phyloP scores from a whole-genome alignment of 495 filamentous ascomycete species.

The Penicillium cinerascens region DNA sequence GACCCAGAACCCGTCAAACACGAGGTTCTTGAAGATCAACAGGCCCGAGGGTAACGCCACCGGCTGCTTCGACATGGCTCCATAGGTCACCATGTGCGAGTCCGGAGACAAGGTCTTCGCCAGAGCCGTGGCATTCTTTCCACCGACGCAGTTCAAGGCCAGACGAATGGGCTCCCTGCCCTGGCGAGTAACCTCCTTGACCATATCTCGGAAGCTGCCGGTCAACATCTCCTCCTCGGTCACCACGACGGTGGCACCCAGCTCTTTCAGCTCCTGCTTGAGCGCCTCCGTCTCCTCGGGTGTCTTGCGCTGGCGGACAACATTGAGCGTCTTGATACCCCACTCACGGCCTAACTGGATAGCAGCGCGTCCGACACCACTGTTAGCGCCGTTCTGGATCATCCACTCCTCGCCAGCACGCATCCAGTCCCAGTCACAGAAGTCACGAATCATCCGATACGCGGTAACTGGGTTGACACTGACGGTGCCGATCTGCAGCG shows the following conservation, averaged over 20 bases:
- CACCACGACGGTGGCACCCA: constrained; percentile 79
- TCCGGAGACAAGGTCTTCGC: constrained; percentile 62
- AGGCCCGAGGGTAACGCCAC: constrained; percentile 71
- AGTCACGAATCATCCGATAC: constrained; percentile 88
- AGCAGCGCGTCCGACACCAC: constrained; percentile 81
- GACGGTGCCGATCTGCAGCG: constrained; percentile 77
- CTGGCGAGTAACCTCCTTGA: constrained; percentile 67
- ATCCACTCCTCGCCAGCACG: constrained; percentile 67
- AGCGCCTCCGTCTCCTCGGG: constrained; percentile 60
- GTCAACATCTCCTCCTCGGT: constrained; percentile 73
- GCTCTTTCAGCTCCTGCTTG: constrained; percentile 61
- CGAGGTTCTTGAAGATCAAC: constrained; percentile 86
- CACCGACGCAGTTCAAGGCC: constrained; percentile 94
- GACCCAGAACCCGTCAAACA: constrained; percentile 92
- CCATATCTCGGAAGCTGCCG: constrained; percentile 56
- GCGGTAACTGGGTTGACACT: constrained; percentile 90
- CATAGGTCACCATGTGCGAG: constrained; percentile 86
- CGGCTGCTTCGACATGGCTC: constrained; percentile 87
- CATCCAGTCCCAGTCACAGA: constrained; percentile 56
- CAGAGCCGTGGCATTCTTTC: constrained; percentile 69
- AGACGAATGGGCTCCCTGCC: constrained; percentile 66
- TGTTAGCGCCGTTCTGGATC: constrained; percentile 94
- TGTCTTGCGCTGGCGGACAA: constrained; percentile 66
- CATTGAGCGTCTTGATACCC: constrained; percentile 84
- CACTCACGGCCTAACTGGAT: constrained; percentile 80